These are phyloP conservation scores for Limonomyces culmigenus DNA, from an alignment of 1,284 basidiomycete genomes.

Conservation along the genomic window DNA sequence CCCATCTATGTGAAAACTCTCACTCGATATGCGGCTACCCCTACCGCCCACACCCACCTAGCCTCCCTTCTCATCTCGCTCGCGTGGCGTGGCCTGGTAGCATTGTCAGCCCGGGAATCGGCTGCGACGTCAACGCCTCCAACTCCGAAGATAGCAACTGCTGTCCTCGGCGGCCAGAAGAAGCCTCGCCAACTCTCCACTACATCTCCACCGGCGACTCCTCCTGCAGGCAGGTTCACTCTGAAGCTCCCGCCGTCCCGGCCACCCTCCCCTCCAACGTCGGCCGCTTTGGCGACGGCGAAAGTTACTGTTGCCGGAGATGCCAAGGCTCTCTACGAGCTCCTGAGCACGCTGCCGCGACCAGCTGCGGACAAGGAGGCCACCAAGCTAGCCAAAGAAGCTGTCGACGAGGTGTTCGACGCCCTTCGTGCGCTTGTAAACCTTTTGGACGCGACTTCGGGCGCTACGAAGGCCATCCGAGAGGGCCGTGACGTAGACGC, in stretches of 20 bases:
- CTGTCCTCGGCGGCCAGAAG: constrained; percentile 14
- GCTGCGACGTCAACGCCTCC: constrained; percentile 15
- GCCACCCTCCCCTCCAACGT: constrained; percentile 44
- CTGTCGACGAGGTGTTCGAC: constrained; percentile 58
- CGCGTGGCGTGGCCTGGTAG: constrained; percentile 55
- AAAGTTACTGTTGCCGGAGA: constrained; percentile 42
- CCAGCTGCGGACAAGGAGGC: constrained; percentile 29
- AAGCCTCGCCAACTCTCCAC: constrained; percentile 19
- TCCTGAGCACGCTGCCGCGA: constrained; percentile 41
- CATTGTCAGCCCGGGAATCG: constrained; percentile 41
- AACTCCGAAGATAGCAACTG: constrained; percentile 16
- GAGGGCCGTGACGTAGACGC: constrained; percentile 20
- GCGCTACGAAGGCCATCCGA: constrained; percentile 12
- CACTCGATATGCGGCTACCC: constrained; percentile 33
- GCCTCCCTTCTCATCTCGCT: constrained; percentile 56
- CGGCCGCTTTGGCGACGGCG: too few relatives aligned
- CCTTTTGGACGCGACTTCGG: constrained; percentile 34
- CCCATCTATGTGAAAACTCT: constrained; percentile 44
- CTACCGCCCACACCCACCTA: constrained; percentile 35
- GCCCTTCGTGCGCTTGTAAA: constrained; percentile 37
- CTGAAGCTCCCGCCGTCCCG: constrained; percentile 54
- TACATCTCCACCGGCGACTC: constrained; percentile 36
- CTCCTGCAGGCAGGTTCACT: constrained; percentile 40
- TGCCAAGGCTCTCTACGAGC: constrained; percentile 37
- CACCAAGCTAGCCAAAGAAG: constrained; percentile 45